Evolutionary conservation across 768 basidiomycete genomes (phyloP).

Genomic region (Leccinum incarnatum): DNA sequence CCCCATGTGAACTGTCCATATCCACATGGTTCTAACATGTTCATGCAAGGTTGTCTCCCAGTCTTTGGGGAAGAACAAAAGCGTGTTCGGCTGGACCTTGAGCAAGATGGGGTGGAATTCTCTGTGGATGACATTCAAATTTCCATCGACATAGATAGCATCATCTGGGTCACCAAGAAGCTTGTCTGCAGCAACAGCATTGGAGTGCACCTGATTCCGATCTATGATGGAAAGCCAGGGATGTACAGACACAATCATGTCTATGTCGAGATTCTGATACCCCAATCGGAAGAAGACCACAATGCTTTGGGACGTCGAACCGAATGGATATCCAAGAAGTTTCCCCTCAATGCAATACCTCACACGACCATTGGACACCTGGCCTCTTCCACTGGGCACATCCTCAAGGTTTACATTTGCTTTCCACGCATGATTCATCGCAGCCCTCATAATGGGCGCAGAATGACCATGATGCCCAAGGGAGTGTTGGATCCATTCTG

Average conservation of each 20-base stretch:
- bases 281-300: slow-evolving; percentile 5
- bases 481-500: slow-evolving; percentile 6
- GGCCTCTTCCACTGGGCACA: neutral
- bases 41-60: neutral
- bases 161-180: slow-evolving; percentile 2
- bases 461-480: slow-evolving; percentile 1
- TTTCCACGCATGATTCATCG: slow-evolving; percentile 15
- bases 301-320: neutral
- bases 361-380: slow-evolving; percentile 7
- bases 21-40: neutral
- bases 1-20: neutral
- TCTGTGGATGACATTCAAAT: neutral
- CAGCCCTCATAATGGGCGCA: neutral
- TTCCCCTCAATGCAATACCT: slow-evolving; percentile 7
- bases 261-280: slow-evolving; percentile 10
- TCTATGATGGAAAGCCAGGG: neutral
- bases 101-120: neutral
- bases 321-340: slow-evolving; percentile 9
- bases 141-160: slow-evolving; percentile 5
- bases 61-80: neutral
- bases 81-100: neutral
- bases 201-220: too few relatives aligned
- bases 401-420: neutral
- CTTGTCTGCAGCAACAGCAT: too few relatives aligned
- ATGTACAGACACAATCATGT: slow-evolving; percentile 18